Conservation (phyloP, 805 yeast genomes). For the Teunomyces stri region DNA sequence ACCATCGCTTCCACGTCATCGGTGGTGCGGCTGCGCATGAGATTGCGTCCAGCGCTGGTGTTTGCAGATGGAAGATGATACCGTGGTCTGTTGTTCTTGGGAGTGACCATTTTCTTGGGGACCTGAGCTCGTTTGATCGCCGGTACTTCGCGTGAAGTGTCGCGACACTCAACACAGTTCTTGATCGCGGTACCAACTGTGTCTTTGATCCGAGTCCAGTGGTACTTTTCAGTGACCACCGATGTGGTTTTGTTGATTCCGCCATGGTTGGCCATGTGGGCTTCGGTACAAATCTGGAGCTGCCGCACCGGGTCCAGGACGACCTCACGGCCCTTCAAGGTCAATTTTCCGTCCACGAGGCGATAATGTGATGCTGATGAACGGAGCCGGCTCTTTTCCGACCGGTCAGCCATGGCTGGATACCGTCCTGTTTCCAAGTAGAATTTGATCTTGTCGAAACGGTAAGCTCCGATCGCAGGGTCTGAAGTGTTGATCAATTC, state of each 20-base stretch:
- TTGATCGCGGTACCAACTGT: conserved; percentile 79
- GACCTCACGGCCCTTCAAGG: conserved; percentile 81
- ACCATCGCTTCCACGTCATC: conserved; percentile 37
- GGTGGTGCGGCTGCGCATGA: conserved; percentile 14
- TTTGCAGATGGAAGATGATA: conserved; percentile 8
- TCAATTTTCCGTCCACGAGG: conserved; percentile 66
- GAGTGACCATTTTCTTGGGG: conserved; percentile 16
- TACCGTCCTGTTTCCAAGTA: conserved; percentile 83
- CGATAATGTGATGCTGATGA: conserved; percentile 77
- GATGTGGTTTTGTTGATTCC: conserved; percentile 90
- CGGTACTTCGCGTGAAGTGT: conserved; percentile 30
- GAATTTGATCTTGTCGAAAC: conserved; percentile 74
- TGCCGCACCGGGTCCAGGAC: conserved; percentile 74
- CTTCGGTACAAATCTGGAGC: conserved; percentile 65
- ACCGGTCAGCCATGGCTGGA: conserved; percentile 78
- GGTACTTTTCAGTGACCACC: conserved; percentile 71
- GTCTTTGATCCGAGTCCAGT: conserved; percentile 88
- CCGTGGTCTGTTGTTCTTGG: conserved; percentile 3
- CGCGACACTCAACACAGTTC: conserved; percentile 73
- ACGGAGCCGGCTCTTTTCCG: conserved; percentile 84
- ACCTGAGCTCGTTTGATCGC: conserved; percentile 8
- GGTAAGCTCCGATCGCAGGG: conserved; percentile 48
- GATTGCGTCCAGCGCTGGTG: conserved; percentile 20
- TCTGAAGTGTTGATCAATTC: conserved; percentile 61
- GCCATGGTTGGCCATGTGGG: conserved; percentile 69